Conservation (phyloP, 495 filamentous ascomycete genomes). For the Neurospora sp. region DNA sequence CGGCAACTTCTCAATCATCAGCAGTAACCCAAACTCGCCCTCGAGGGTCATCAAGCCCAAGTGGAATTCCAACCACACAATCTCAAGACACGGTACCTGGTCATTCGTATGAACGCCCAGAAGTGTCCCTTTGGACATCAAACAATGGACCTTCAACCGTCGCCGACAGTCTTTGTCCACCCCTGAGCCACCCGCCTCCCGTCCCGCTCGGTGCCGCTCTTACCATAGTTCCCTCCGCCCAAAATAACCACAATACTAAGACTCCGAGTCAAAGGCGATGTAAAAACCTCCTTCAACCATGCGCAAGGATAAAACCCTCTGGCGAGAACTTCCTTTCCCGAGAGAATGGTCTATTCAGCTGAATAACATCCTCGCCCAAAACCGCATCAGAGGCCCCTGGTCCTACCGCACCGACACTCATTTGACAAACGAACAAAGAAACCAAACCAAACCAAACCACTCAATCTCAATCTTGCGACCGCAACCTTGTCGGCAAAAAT, state of each 20-base stretch:
- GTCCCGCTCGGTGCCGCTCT: not conserved
- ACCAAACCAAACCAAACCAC: not conserved
- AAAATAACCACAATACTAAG: not conserved
- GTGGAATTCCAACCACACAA: not conserved
- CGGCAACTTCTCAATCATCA: not conserved
- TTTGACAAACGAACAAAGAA: not conserved
- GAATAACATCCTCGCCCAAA: not conserved
- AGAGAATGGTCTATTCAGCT: not conserved
- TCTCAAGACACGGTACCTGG: not conserved
- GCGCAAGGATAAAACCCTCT: not conserved
- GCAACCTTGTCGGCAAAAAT: not conserved
- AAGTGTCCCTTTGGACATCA: not conserved
- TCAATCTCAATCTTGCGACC: not conserved
- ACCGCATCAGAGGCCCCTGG: not conserved
- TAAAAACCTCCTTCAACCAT: not conserved
- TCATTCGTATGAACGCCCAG: not conserved
- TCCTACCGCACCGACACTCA: not conserved
- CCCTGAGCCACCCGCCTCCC: not conserved
- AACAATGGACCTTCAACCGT: not conserved
- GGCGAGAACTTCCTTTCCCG: not conserved
- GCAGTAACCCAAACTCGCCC: not conserved
- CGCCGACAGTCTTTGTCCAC: not conserved
- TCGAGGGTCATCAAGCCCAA: not conserved
- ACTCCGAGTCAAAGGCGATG: not conserved
- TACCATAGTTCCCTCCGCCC: not conserved